A percentile compares a stretch with the other conserved stretches of the same genome.
phyloP scores from a whole-genome alignment of 208 protist genomes.

The Leishmania tropica region DNA sequence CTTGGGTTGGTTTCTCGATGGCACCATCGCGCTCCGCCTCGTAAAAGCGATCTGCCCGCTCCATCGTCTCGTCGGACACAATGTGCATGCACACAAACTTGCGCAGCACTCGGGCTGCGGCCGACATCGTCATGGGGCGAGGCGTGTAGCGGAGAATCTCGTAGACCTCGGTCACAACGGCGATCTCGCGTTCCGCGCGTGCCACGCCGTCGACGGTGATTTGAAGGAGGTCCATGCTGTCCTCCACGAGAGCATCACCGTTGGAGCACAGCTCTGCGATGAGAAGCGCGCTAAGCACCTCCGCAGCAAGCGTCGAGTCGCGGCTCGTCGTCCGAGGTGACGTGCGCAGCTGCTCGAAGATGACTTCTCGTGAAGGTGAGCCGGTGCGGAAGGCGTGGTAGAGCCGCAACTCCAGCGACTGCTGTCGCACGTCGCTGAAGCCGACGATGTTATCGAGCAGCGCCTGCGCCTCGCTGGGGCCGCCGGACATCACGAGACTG shows the following conservation, averaged over 20 bases:
- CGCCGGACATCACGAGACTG: slow-evolving; percentile 25
- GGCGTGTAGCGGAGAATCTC: slow-evolving; percentile 34
- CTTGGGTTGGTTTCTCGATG: slow-evolving; percentile 14
- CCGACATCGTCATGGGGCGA: slow-evolving; percentile 21
- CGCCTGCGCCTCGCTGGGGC: slow-evolving; percentile 22
- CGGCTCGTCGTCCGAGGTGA: slow-evolving; percentile 33
- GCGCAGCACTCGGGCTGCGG: slow-evolving; percentile 39
- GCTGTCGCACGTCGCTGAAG: slow-evolving; percentile 45
- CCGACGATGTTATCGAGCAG: slow-evolving; percentile 27
- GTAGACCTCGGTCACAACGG: slow-evolving; percentile 65
- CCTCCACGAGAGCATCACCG: slow-evolving; percentile 43
- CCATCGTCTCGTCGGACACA: slow-evolving; percentile 60
- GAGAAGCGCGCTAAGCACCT: slow-evolving; percentile 70
- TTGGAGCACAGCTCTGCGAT: slow-evolving; percentile 61
- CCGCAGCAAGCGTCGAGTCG: slow-evolving; percentile 56
- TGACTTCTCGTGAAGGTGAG: slow-evolving; percentile 30
- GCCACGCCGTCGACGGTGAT: slow-evolving; percentile 60
- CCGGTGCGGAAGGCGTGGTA: slow-evolving; percentile 56
- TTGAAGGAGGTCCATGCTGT: slow-evolving; percentile 63
- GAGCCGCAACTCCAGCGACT: slow-evolving; percentile 59
- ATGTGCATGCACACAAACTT: slow-evolving; percentile 48
- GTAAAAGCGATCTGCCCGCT: slow-evolving; percentile 23
- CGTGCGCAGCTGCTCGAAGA: slow-evolving; percentile 62
- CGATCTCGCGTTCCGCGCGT: slow-evolving; percentile 44
- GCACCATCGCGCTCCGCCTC: slow-evolving; percentile 19